Percentiles rank a stretch among this genome's conserved stretches.
Evolutionary conservation across 1,284 basidiomycete genomes (phyloP).

Genomic region (Ustilago crameri): DNA sequence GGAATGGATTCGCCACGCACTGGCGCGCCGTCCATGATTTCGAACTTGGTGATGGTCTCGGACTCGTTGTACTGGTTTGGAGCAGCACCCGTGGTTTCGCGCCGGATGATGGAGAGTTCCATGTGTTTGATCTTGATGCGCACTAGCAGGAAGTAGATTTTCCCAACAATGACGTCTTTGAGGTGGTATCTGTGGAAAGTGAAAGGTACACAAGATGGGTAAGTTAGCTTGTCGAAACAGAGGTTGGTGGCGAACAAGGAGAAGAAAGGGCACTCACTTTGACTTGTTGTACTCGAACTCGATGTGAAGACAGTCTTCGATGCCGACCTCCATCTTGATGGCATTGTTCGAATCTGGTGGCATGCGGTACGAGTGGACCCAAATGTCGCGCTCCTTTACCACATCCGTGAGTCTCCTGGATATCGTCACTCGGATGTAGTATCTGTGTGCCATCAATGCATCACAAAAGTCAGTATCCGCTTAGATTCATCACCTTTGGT

Average conservation of each 20-base stretch:
- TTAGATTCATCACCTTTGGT: not conserved
- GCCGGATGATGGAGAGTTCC: constrained; percentile 96
- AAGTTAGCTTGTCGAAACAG: not conserved
- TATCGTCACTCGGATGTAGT: constrained; percentile 91
- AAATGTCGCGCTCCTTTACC: constrained; percentile 89
- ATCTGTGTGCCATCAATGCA: constrained; percentile 70
- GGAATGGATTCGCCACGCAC: constrained; percentile 98
- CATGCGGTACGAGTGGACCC: constrained; percentile 99
- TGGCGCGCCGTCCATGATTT: constrained; percentile 80
- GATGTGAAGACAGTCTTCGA: constrained; percentile 97
- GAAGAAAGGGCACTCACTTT: constrained; percentile 71
- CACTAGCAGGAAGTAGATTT: constrained; percentile 98
- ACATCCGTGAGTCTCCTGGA: constrained; percentile 92
- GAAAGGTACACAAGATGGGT: not conserved
- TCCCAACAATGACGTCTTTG: constrained; percentile 98
- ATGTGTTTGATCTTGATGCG: constrained; percentile 99
- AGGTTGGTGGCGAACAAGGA: not conserved
- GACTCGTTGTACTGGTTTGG: constrained; percentile 99
- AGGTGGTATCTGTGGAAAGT: constrained; percentile 78
- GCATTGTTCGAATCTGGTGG: constrained; percentile 96
- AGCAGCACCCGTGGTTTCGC: constrained; percentile 86
- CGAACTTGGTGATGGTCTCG: constrained; percentile 99
- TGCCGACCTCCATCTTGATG: constrained; percentile 99
- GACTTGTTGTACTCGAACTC: constrained; percentile 99
- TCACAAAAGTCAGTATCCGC: not conserved